phyloP scores from a whole-genome alignment of 352 stramenopile genomes.

The Phytophthora palmivora region DNA sequence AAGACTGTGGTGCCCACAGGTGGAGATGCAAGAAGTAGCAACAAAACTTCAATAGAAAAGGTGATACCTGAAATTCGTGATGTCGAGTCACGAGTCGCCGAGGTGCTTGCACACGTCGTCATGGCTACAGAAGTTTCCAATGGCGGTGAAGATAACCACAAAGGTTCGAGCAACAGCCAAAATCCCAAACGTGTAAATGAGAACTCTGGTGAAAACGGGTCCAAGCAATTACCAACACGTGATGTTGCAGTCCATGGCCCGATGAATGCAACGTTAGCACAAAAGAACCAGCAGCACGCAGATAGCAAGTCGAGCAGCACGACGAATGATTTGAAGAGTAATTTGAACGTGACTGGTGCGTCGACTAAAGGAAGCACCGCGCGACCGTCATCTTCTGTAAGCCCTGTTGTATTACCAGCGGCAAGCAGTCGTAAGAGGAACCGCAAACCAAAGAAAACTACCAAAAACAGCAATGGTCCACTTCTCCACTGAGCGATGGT shows the following conservation, averaged over 20 bases:
- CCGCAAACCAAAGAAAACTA: slow-evolving; percentile 45
- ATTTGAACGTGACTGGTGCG: slow-evolving; percentile 1
- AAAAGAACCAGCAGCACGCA: slow-evolving; percentile 2
- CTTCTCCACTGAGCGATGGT: slow-evolving; percentile 27
- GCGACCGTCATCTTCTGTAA: slow-evolving; percentile 10
- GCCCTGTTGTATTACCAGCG: slow-evolving; percentile 2
- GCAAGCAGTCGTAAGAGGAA: slow-evolving; percentile 36
- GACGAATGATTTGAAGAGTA: not conserved
- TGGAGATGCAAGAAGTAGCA: not conserved
- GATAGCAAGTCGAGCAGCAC: not conserved
- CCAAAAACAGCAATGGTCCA: slow-evolving; percentile 34
- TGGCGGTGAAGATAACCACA: slow-evolving; percentile 5
- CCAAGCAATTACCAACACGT: not conserved
- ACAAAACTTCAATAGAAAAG: not conserved
- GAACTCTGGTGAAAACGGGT: not conserved
- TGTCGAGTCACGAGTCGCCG: slow-evolving; percentile 11
- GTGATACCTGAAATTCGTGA: not conserved
- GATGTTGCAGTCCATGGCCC: not conserved
- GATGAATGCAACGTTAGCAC: not conserved
- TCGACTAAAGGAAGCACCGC: not conserved
- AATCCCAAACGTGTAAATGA: slow-evolving; percentile 17
- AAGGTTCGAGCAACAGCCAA: slow-evolving; percentile 3
- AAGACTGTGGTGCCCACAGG: not conserved
- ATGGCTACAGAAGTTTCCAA: slow-evolving; percentile 10
- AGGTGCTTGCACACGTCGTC: slow-evolving; percentile 19